Percentiles rank a stretch among this genome's conserved stretches.
These are phyloP conservation scores for Quercus ilex DNA, from an alignment of 306 rosid genomes.

Conservation along the genomic window DNA sequence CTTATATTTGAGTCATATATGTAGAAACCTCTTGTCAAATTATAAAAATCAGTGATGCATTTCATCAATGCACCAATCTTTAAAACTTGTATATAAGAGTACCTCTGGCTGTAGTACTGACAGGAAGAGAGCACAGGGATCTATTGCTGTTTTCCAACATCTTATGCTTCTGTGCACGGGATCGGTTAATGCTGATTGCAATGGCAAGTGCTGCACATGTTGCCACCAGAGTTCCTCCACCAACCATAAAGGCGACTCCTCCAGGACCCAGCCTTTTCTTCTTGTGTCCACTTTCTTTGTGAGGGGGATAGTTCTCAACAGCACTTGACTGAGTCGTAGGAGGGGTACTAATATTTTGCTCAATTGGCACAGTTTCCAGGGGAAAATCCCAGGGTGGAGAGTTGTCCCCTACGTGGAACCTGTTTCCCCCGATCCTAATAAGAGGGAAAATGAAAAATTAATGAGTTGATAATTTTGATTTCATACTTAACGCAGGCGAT, in stretches of 20 bases:
- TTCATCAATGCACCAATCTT: not conserved
- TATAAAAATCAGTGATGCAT: not conserved
- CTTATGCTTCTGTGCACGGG: constrained; percentile 24
- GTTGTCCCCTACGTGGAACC: constrained; percentile 48
- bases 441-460: constrained; percentile 6
- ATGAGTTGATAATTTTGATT: constrained; percentile 2
- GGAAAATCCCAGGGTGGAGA: constrained; percentile 87
- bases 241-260: constrained; percentile 68
- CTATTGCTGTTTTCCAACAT: constrained; percentile 33
- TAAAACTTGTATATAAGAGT: not conserved
- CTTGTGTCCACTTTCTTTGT: constrained; percentile 32
- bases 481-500: constrained; percentile 20
- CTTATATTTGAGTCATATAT: not conserved
- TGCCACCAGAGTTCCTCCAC: constrained; percentile 62
- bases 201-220: constrained; percentile 59
- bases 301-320: constrained; percentile 53
- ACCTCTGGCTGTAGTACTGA: constrained; percentile 48
- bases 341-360: constrained; percentile 48
- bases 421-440: constrained; percentile 81
- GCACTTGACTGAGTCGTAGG: constrained; percentile 76
- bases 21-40: not conserved
- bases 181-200: constrained; percentile 41
- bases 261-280: constrained; percentile 62
- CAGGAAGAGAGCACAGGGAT: constrained; percentile 42
- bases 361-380: constrained; percentile 41